Conservation (phyloP, 2,329 filamentous ascomycete species). For the Annulohypoxylon truncatum region DNA sequence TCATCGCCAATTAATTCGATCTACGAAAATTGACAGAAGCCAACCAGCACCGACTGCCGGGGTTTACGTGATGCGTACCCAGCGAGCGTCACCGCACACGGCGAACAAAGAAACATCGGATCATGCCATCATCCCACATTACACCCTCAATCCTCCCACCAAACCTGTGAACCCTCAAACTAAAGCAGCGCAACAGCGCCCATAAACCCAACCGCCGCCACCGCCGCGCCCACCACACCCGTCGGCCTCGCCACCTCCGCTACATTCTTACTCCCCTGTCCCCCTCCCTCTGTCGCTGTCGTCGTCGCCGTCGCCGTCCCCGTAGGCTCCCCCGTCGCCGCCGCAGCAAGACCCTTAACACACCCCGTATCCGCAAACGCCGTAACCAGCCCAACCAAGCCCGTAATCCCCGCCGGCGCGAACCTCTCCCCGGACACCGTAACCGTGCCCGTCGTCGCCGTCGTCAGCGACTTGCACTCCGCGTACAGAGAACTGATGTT, state of each 20-base stretch:
- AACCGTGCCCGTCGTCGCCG: slow-evolving; percentile 8
- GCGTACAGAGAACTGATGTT: slow-evolving; percentile 28
- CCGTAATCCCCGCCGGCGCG: background rate
- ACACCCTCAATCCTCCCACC: too few relatives aligned
- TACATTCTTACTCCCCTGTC: background rate
- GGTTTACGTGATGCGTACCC: background rate
- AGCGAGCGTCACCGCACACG: background rate
- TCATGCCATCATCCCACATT: too few relatives aligned
- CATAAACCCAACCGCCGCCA: background rate
- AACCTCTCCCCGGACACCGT: slow-evolving; percentile 7
- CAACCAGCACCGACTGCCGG: background rate
- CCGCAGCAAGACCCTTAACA: background rate
- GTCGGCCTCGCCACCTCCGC: slow-evolving; percentile 15
- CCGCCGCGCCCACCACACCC: background rate
- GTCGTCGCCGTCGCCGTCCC: background rate
- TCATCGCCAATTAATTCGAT: background rate
- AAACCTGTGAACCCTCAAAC: background rate
- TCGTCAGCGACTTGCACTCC: slow-evolving; percentile 2
- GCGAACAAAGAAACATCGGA: background rate
- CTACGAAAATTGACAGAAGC: background rate
- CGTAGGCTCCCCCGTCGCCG: background rate
- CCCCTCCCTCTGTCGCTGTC: too few relatives aligned
- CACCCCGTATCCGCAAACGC: background rate
- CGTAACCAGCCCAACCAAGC: background rate
- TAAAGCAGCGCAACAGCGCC: slow-evolving; percentile 9